Percentiles rank a stretch among this genome's conserved stretches.
Conservation (phyloP, 129 eudicot species). For the Flaveria robusta region DNA sequence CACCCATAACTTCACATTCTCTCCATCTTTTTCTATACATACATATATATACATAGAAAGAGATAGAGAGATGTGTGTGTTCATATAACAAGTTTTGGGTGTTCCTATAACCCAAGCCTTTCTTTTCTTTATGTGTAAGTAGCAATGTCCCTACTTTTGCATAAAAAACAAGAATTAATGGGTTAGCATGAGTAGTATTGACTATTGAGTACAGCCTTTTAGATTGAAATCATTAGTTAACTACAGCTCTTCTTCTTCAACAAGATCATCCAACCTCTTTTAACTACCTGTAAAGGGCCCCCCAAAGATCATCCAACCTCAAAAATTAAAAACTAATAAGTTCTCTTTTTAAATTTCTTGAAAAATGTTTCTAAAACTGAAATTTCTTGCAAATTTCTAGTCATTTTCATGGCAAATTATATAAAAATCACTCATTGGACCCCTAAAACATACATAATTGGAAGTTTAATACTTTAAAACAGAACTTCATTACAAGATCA, state of each 20-base stretch:
- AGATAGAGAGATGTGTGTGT: too few relatives aligned
- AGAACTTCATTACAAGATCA: not conserved
- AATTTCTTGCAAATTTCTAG: slow-evolving; percentile 19
- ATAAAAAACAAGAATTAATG: not conserved
- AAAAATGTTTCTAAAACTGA: not conserved
- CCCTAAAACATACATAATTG: too few relatives aligned
- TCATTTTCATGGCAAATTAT: not conserved
- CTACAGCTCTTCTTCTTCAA: not conserved
- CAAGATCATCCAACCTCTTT: slow-evolving; percentile 1
- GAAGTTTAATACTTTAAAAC: too few relatives aligned
- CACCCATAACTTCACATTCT: too few relatives aligned
- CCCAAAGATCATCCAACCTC: too few relatives aligned
- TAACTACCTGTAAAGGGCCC: slow-evolving; percentile 2
- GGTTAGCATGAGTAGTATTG: not conserved
- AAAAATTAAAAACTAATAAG: too few relatives aligned
- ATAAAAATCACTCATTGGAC: not conserved
- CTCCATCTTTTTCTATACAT: too few relatives aligned
- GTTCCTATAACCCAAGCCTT: too few relatives aligned
- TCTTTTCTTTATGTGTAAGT: not conserved
- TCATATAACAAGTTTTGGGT: too few relatives aligned
- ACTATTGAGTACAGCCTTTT: not conserved
- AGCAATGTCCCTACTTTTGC: slow-evolving; percentile 10
- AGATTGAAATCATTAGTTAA: slow-evolving; percentile 1
- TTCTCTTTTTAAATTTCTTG: not conserved
- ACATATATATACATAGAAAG: too few relatives aligned